Evolutionary conservation across 371 early-diverging fungal genomes (phyloP).

Genomic region (Capniomyces stellatus): DNA sequence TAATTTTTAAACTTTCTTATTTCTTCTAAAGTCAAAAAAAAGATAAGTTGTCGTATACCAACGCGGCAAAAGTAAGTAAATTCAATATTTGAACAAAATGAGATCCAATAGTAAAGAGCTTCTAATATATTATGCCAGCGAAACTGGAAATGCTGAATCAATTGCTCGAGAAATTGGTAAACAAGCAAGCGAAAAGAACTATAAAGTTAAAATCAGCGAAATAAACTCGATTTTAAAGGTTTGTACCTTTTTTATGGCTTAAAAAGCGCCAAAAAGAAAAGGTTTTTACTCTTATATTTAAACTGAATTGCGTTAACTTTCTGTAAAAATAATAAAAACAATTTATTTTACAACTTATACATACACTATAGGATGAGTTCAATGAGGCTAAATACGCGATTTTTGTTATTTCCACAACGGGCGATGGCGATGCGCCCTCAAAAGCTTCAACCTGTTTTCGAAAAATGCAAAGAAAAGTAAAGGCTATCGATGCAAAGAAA

Average conservation of each 20-base stretch:
- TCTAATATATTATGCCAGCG: slow-evolving; percentile 54
- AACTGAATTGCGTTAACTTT: no score
- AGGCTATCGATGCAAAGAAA: no score
- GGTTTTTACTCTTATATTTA: background rate
- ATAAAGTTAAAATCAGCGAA: slow-evolving; percentile 17
- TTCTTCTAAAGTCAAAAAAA: no score
- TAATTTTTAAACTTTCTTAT: no score
- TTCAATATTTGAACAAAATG: background rate
- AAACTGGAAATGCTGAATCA: slow-evolving; percentile 86
- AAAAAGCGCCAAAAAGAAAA: background rate
- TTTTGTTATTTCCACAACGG: slow-evolving; percentile 76
- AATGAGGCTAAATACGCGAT: slow-evolving; percentile 24
- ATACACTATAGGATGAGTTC: background rate
- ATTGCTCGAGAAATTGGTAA: slow-evolving; percentile 66
- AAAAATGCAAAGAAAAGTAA: slow-evolving; percentile 33
- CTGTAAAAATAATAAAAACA: background rate
- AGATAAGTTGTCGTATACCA: no score
- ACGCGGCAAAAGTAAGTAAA: no score
- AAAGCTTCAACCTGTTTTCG: slow-evolving; percentile 78
- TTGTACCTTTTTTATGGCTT: background rate
- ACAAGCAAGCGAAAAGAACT: slow-evolving; percentile 53
- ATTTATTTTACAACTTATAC: background rate
- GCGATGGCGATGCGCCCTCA: slow-evolving; percentile 91
- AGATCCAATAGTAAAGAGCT: background rate
- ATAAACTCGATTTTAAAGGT: background rate